Base-by-base conservation (phyloP, 2,329 filamentous ascomycete species). In the Exserohilum rostratum region DNA sequence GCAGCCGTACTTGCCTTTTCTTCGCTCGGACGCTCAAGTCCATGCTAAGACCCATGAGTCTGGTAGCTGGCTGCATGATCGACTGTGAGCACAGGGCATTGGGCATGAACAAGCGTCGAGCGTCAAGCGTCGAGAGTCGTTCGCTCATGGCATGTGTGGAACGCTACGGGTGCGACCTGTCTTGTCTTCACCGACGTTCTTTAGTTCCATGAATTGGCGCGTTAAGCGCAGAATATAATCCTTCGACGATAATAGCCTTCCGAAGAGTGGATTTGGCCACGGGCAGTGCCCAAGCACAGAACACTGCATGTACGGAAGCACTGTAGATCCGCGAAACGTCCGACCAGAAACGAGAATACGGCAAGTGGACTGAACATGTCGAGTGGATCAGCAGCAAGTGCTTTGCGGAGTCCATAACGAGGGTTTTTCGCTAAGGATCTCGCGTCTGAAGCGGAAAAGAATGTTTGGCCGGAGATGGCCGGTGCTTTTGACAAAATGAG, bases 11-110 rank as follows among this genome's bases (percentile, higher is more conserved):
- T 22, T 50, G 12, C 17, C 6, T 38, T 53, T 53, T 39, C 39
- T 27, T 37, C 27, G 11, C n/a, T 53, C 34, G 27, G 9, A 54
- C 44, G 6, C 10, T 37, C 35, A 43, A 33, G 39, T 50, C 37
- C 13, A 17, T 3, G 11, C n/a, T 34, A 40, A 27, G 7, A 29
- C 25, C 46, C 46, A 50, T n/a, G 11, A 38, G 29, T 15, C 40
- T 40, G 46, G 46, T 17, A 30, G 29, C 35, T 29, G 42, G 30
- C 40, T 37, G 52, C 52, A 50, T 50, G 51, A 45, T 39, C 46
- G 30, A 34, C 40, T 29, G 33, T 42, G 34, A 50, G 52, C 52
- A 54, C 46, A 35, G 46, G 34, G 40, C 46, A 45, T 50, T 50
- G 51, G 40, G 46, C 38, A 53, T 49, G 34, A 35, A n/a, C 15